A percentile compares a stretch with the other conserved stretches of the same genome.
Conservation (phyloP, 192 early-diverging fungal species). For the Coemansia sp. region DNA sequence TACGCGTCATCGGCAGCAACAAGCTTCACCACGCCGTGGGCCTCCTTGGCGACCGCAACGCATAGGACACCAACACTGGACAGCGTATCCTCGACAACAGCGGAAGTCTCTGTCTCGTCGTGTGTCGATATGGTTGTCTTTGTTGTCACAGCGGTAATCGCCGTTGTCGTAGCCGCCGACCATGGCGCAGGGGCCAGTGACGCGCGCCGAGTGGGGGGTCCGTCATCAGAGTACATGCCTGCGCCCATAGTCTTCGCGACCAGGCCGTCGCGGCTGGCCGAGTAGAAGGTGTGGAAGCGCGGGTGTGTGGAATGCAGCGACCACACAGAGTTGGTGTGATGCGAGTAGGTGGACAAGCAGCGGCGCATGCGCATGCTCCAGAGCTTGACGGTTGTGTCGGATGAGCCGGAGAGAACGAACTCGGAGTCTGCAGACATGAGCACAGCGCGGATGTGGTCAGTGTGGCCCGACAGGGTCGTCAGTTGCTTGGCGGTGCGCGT, state of each 20-base stretch:
- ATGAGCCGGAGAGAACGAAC: conserved; percentile 85
- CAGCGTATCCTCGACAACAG: conserved; percentile 22
- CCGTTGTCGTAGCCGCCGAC: not conserved
- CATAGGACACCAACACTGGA: conserved; percentile 47
- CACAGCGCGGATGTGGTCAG: conserved; percentile 91
- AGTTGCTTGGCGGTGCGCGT: conserved; percentile 69
- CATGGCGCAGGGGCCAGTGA: conserved; percentile 16
- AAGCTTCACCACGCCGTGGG: conserved; percentile 78
- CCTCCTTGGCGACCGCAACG: conserved; percentile 85
- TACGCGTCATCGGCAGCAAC: conserved; percentile 82
- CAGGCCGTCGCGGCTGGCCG: conserved; percentile 87
- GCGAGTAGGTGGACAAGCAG: conserved; percentile 86
- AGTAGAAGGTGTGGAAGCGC: conserved; percentile 85
- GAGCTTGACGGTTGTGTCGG: conserved; percentile 95
- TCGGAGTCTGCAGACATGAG: conserved; percentile 86
- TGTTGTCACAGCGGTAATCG: not conserved
- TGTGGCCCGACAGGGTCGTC: conserved; percentile 84
- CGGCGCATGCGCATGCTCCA: conserved; percentile 89
- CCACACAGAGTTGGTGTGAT: conserved; percentile 89
- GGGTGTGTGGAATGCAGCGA: conserved; percentile 83
- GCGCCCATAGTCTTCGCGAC: conserved; percentile 79
- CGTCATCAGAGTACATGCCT: conserved; percentile 40
- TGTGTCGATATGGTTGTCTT: not conserved
- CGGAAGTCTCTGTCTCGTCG: not conserved
- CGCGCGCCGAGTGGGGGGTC: conserved; percentile 5